Base-by-base conservation (phyloP, 495 filamentous ascomycete genomes). In the Geoglossum glabrum region DNA sequence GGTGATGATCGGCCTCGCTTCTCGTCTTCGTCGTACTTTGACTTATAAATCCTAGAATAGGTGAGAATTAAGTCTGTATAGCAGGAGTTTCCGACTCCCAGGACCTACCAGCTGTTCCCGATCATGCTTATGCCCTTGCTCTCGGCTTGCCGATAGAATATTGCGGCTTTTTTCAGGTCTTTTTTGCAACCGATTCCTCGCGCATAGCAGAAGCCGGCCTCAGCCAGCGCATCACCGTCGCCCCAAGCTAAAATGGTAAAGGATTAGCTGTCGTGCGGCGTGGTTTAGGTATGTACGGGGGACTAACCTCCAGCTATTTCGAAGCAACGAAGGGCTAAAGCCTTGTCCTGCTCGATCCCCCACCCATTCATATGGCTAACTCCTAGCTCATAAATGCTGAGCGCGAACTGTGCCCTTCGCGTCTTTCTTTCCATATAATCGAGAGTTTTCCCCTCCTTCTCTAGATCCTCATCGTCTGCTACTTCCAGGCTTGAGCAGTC, bases 291-390 rank as follows among this genome's bases (percentile, higher is more conserved):
- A 19, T 3, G 28, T 17, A n/a, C 9, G 26, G 23, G 55, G 1
- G 49, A 77, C 79, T 73, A 68, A 82, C 85, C 82, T 52, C 85
- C 90, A 40, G 92, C 93, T 60, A 95, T 94, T 67, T 98, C 92
- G 66, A 95, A 98, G 62, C 93, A 97, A 47, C 87, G 77, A 60
- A 98, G 69, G 1, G 89, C 92, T 56, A 95, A 74, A 4, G 76
- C 72, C 65, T 94, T 95, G 65, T 98, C 90, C 68, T 92, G 87
- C 61, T 90, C 82, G 49, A 90, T 92, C 4, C 92, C 92, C 92
- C 92, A 98, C 1, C 92, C 92, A 62, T 98, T 95, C 79, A 96
- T 83, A 67, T 96, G 86, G 69, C 86, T 92, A n/a, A 95, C 85
- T 6, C 92, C 92, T 21, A 98, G 72, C 71, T 98, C 92, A 60